Evolutionary conservation across 2,329 filamentous ascomycete genomes (phyloP), one percentile per base, ranked within the genome.

Genomic region (Fusarium dlaminii): DNA sequence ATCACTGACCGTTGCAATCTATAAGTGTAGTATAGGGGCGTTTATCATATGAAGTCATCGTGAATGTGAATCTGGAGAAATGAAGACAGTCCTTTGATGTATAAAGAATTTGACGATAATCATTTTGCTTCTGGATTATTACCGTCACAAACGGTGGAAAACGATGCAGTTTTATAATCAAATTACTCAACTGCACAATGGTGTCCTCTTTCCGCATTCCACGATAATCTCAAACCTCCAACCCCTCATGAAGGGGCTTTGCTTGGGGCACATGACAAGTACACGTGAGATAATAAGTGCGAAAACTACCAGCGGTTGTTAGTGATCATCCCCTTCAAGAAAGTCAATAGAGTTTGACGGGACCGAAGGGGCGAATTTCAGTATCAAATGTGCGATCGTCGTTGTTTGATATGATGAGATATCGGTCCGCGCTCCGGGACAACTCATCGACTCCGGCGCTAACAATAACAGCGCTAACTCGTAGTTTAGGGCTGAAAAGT

Each of bases 61-160:
- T 22, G 1, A 2, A 8, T 36, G 11, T 22, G 6, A 29, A 8
- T 4, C 10, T 9, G 5, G 5, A 36, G 15, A 36, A 42, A 12
- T 61, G 11, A 22, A 27, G 27, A 4, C 1, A 22, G 15, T 34
- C 3, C 10, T 32, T 42, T 29, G 17, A 14, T 3, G 6, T 7
- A 13, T 5, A 2, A 36, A 6, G 3, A 34, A 11, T 2, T 24
- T 18, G 12, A 30, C 15, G 8, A 29, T 18, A n/a, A 1, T 42
- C 58, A 62, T 62, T 13, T 62, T 30, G 24, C 58, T 57, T 8
- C n/a, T 56, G 3, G 0, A 30, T 4, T 14, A 12, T 12, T 27
- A 4, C 1, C 3, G 1, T 9, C 5, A 4, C 5, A 13, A 8
- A 7, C 4, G 0, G 20, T 6, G 36, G 30, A 36, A 0, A 22